These are phyloP conservation scores for Lasiosphaeria miniovina DNA, from an alignment of 495 filamentous ascomycete genomes.

Conservation along the genomic window DNA sequence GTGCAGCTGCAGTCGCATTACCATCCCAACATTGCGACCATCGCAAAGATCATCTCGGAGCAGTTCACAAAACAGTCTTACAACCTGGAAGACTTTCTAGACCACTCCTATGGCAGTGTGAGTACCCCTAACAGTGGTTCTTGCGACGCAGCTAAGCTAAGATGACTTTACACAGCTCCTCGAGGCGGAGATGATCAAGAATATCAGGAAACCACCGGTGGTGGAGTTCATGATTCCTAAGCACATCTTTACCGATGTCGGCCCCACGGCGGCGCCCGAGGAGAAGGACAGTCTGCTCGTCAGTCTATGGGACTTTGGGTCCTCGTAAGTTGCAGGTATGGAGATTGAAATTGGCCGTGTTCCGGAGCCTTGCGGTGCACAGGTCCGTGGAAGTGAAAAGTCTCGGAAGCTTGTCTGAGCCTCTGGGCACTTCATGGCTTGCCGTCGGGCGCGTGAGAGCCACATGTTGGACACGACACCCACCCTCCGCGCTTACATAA, in stretches of 20 bases:
- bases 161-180: constrained; percentile 57
- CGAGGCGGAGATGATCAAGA: constrained; percentile 74
- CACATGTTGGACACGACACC: not conserved
- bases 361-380: not conserved
- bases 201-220: constrained; percentile 78
- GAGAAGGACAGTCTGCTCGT: constrained; percentile 48
- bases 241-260: constrained; percentile 67
- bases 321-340: constrained; percentile 9
- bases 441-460: not conserved
- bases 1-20: constrained; percentile 87
- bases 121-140: constrained; percentile 33
- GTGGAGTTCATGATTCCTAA: constrained; percentile 95
- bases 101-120: constrained; percentile 86
- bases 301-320: constrained; percentile 55
- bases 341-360: not conserved
- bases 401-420: constrained; percentile 2
- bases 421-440: not conserved
- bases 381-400: too few species aligned
- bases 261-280: constrained; percentile 32
- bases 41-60: constrained; percentile 90
- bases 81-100: constrained; percentile 91
- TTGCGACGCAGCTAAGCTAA: constrained; percentile 23
- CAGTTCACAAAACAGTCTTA: constrained; percentile 97
- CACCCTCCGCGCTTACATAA: too few species aligned
- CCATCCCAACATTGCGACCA: constrained; percentile 93